Percentiles rank a stretch among this genome's conserved stretches.
phyloP scores from a whole-genome alignment of 2,329 filamentous ascomycete genomes.

The Colletotrichum orbiculare region DNA sequence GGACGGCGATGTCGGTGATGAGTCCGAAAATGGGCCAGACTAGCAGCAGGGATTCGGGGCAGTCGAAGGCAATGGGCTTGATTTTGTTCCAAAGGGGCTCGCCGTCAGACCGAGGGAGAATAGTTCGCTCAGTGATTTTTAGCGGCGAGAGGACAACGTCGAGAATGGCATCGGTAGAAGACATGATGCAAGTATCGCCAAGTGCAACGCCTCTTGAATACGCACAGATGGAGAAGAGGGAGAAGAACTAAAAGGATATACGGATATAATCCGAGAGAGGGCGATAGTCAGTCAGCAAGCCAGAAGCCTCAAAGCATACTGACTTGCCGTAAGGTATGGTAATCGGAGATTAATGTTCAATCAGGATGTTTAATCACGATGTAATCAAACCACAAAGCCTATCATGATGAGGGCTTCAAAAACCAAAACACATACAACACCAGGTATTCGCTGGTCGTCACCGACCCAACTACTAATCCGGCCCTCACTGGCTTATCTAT shows the following conservation, averaged over 20 bases:
- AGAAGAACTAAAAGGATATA: no score
- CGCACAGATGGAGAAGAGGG: background rate
- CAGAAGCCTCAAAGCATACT: no score
- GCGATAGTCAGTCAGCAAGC: no score
- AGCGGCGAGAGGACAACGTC: constrained; percentile 6
- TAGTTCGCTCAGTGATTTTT: constrained; percentile 5
- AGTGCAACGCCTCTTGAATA: background rate
- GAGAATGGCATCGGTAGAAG: background rate
- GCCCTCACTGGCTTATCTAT: no score
- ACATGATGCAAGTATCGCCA: background rate
- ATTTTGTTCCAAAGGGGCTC: constrained; percentile 6
- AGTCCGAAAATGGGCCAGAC: constrained; percentile 10
- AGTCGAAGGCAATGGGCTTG: background rate
- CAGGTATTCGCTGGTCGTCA: constrained; percentile 4
- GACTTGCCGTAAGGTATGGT: no score
- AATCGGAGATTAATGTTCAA: no score
- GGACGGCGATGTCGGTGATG: constrained; percentile 4
- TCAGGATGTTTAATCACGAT: no score
- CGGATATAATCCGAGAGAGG: no score
- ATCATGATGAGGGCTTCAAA: no score
- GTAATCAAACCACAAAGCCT: no score
- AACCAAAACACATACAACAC: constrained; percentile 16
- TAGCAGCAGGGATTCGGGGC: constrained; percentile 6
- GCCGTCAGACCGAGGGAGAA: constrained; percentile 6
- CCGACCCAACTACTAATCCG: no score